Evolutionary conservation across 1,284 basidiomycete species (phyloP).

Genomic region (Jaminaea rosea): DNA sequence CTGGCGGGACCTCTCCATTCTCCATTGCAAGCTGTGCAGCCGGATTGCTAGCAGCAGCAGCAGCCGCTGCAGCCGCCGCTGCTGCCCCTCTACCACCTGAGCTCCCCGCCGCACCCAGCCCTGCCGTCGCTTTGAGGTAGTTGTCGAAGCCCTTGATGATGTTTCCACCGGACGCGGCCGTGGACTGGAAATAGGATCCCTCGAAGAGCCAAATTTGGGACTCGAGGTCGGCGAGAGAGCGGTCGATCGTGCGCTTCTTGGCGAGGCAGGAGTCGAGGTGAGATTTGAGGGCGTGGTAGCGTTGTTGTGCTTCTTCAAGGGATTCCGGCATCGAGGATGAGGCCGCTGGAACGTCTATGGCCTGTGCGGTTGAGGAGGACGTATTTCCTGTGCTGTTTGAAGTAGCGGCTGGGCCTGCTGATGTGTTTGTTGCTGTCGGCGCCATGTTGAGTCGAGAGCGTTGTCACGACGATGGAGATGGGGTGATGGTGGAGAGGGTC

Average conservation of each 20-base stretch:
- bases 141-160: slow-evolving; percentile 45
- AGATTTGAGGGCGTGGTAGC: slow-evolving; percentile 27
- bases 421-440: too few species aligned
- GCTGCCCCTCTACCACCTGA: slow-evolving; percentile 1
- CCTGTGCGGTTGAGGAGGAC: too few species aligned
- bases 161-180: slow-evolving; percentile 41
- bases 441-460: too few species aligned
- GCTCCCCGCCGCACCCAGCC: too few species aligned
- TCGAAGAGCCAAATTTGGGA: slow-evolving; percentile 45
- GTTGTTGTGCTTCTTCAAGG: slow-evolving; percentile 37
- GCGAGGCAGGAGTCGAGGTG: slow-evolving; percentile 26
- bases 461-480: too few species aligned
- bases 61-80: background rate
- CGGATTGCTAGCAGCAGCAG: too few species aligned
- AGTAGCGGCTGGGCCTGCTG: too few species aligned
- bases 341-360: too few species aligned
- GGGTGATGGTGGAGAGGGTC: too few species aligned
- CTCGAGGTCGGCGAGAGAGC: slow-evolving; percentile 38
- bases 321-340: slow-evolving; percentile 10
- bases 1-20: slow-evolving; percentile 16
- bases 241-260: slow-evolving; percentile 36
- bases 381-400: too few species aligned
- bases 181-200: slow-evolving; percentile 40
- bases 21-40: background rate
- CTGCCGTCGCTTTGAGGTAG: slow-evolving; percentile 32